Evolutionary conservation across 306 rosid species (phyloP).

Genomic region (Mimosa bimucronata): DNA sequence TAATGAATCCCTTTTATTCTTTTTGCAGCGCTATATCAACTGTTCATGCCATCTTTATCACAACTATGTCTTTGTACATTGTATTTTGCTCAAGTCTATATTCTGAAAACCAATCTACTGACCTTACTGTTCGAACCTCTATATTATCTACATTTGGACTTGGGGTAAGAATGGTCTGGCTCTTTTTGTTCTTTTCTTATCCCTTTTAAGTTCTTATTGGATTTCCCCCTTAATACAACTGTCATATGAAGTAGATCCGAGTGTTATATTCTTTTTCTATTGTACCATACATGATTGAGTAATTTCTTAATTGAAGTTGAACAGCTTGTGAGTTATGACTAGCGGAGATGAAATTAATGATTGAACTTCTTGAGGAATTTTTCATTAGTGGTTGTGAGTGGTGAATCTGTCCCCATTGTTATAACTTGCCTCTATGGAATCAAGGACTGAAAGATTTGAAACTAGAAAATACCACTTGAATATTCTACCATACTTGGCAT

Average conservation of each 20-base stretch:
- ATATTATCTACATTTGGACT: slow-evolving; percentile 64
- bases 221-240: not conserved
- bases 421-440: not conserved
- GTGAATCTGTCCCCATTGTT: not conserved
- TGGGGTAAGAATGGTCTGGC: slow-evolving; percentile 63
- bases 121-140: slow-evolving; percentile 61
- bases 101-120: slow-evolving; percentile 52
- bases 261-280: not conserved
- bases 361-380: not conserved
- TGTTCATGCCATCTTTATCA: slow-evolving; percentile 80
- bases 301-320: not conserved
- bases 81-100: slow-evolving; percentile 83
- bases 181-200: slow-evolving; percentile 27
- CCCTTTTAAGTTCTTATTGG: not conserved
- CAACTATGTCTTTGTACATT: slow-evolving; percentile 73
- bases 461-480: not conserved
- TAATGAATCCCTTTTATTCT: slow-evolving; percentile 22
- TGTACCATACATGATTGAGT: not conserved
- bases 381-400: not conserved
- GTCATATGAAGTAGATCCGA: not conserved
- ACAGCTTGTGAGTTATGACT: not conserved
- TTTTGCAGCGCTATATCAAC: slow-evolving; percentile 84
- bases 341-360: not conserved
- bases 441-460: not conserved
- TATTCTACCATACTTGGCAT: not conserved